A percentile compares a stretch with the other conserved stretches of the same genome.
Evolutionary conservation across 2,329 filamentous ascomycete species (phyloP).

Genomic region (Grosmannia huntii): DNA sequence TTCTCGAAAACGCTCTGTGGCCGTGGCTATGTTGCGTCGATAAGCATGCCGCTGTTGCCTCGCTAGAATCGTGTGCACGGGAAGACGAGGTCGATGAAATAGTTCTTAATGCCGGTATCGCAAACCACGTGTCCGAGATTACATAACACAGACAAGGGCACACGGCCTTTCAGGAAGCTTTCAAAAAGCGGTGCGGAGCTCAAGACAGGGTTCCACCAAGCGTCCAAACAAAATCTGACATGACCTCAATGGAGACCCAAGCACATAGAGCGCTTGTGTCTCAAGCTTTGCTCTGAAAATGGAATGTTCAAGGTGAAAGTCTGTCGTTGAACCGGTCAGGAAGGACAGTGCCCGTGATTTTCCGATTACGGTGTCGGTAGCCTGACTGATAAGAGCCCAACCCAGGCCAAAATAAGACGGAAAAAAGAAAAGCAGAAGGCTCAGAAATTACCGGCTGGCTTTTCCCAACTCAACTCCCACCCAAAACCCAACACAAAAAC

Average conservation of each 20-base stretch:
- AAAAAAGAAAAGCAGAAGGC: not conserved
- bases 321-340: not conserved
- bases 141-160: not conserved
- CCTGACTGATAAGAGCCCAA: conserved; percentile 6
- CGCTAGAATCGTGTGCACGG: not conserved
- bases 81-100: not conserved
- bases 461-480: not conserved
- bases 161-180: not conserved
- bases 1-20: not conserved
- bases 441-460: not conserved
- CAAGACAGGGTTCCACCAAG: not conserved
- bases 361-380: not conserved
- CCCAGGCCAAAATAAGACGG: not conserved
- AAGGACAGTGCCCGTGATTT: not conserved
- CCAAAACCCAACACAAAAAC: not conserved
- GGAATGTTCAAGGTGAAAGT: too few relatives aligned
- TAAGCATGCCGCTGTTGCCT: not conserved
- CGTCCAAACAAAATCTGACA: not conserved
- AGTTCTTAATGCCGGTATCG: not conserved
- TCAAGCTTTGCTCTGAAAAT: not conserved
- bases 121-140: not conserved
- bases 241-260: not conserved
- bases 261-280: not conserved
- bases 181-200: not conserved
- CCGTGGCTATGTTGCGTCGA: not conserved